Percentiles rank a stretch among this genome's conserved stretches.
Evolutionary conservation across 2,329 filamentous ascomycete species (phyloP).

Genomic region (Verticillium zaregamsianum): DNA sequence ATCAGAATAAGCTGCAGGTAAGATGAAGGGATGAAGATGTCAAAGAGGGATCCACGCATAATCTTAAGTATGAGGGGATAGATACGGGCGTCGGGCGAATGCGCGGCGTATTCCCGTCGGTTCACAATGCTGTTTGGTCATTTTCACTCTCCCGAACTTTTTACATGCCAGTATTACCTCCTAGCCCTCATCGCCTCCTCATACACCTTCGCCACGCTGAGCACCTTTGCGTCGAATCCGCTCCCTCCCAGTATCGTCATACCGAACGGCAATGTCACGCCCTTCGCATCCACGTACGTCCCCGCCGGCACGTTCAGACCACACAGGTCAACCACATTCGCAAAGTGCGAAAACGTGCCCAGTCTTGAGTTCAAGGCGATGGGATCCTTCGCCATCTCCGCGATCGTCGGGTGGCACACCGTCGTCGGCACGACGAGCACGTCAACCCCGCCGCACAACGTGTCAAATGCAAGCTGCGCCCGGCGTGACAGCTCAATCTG

Average conservation of each 20-base stretch:
- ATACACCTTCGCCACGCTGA: slow-evolving; percentile 24
- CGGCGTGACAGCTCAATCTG: slow-evolving; percentile 29
- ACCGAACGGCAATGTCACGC: slow-evolving; percentile 25
- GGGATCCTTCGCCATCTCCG: slow-evolving; percentile 42
- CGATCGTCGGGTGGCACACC: slow-evolving; percentile 38
- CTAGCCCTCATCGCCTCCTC: slow-evolving; percentile 10
- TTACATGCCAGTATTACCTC: too few relatives aligned
- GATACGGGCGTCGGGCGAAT: not conserved
- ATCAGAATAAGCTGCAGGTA: too few relatives aligned
- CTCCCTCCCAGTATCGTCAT: slow-evolving; percentile 35
- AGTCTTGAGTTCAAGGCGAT: slow-evolving; percentile 34
- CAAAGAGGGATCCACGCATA: too few relatives aligned
- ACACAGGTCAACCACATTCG: slow-evolving; percentile 52
- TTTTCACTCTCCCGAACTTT: too few relatives aligned
- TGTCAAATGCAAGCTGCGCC: slow-evolving; percentile 33
- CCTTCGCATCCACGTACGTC: slow-evolving; percentile 18
- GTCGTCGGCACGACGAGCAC: slow-evolving; percentile 46
- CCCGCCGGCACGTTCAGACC: slow-evolving; percentile 44
- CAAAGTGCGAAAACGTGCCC: slow-evolving; percentile 45
- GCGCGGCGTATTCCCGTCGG: not conserved
- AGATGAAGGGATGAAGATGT: too few relatives aligned
- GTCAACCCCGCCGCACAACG: slow-evolving; percentile 24
- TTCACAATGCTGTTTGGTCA: not conserved
- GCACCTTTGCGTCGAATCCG: slow-evolving; percentile 32
- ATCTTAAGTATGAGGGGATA: too few relatives aligned